Evolutionary conservation across 2,329 filamentous ascomycete species (phyloP).

Genomic region (Aspergillus vadensis): DNA sequence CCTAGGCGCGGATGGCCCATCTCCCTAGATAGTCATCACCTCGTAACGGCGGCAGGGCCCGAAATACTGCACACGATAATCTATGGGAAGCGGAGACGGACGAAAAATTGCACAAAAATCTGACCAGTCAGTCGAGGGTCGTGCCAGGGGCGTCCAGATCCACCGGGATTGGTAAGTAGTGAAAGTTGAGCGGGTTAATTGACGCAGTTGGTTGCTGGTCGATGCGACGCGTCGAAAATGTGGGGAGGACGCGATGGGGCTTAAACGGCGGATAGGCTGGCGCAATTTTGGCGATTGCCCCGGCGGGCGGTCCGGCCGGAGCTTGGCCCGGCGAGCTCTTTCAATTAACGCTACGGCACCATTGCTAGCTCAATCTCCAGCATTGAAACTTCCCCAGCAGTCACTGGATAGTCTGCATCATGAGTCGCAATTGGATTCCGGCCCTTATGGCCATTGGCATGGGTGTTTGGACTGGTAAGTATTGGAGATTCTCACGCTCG

Average conservation of each 20-base stretch:
- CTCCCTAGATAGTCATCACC: slow-evolving; percentile 35
- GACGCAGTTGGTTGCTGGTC: slow-evolving; percentile 1
- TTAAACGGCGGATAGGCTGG: slow-evolving; percentile 10
- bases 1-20: slow-evolving; percentile 38
- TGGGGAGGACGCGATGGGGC: slow-evolving; percentile 30
- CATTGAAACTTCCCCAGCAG: slow-evolving; percentile 2
- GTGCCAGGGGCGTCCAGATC: neutral
- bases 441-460: slow-evolving; percentile 41
- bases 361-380: slow-evolving; percentile 2
- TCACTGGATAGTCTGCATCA: slow-evolving; percentile 18
- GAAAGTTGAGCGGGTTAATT: neutral
- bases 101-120: neutral
- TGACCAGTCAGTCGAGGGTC: neutral
- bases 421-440: slow-evolving; percentile 44
- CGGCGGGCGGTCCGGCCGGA: neutral
- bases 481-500: neutral
- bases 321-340: slow-evolving; percentile 13
- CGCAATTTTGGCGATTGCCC: slow-evolving; percentile 28
- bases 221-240: slow-evolving; percentile 29
- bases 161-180: neutral
- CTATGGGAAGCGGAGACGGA: neutral
- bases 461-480: slow-evolving; percentile 44
- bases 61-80: neutral
- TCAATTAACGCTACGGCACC: slow-evolving; percentile 5
- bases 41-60: slow-evolving; percentile 1